Base-by-base conservation (phyloP, 1,284 basidiomycete species). In the Boletellus deceptivus region DNA sequence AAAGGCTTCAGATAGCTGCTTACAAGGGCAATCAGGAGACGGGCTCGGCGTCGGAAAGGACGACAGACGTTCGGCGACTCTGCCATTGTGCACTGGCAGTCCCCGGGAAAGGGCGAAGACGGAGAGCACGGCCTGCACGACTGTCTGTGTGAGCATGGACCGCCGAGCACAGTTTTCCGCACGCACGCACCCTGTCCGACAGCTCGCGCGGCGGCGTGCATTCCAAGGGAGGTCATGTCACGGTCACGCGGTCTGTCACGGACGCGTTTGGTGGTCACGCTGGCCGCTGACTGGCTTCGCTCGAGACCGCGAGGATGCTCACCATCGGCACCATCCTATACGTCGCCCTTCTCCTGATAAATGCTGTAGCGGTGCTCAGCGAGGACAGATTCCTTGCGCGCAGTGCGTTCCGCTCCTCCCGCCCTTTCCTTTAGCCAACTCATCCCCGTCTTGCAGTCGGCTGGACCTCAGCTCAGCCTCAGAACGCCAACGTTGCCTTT, bases 351-450 rank as follows among this genome's bases (percentile, higher is more conserved):
- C 83, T 98, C 37, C 76, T 98, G 67, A 85, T 93, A 58, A 98
- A 98, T 70, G 91, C 93, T 27, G 82, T 98, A 64, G 95, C 95
- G 8, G 88, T 98, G 52, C 77, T 98, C 49, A 97, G 87, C 64
- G 95, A 98, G 71, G 95, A 98, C 62, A 82, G 95, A 1, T 98
- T 98, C 70, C 82, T 98, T 42, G 90, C 93, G 20, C 78, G 89
- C 69, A 93, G 96, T 98, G 68, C 63, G 89, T 81, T 48, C 46
- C 56, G 40, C 35, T 45, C 46, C 29, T 45, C 49, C 39, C 37
- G 37, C 9, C 33, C 31, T 43, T 34, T 5, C 49, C n/a, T 55
- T 47, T 41, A 43, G 44, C 48, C 56, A 48, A 17, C 29, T 42
- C 37, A 55, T 35, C 29, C 11, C 29, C 40, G 51, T 54, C 51